Percentiles rank a stretch among this genome's conserved stretches.
These are phyloP conservation scores for Aspergillus thermomutatus DNA, from an alignment of 2,329 filamentous ascomycete genomes.

Conservation along the genomic window DNA sequence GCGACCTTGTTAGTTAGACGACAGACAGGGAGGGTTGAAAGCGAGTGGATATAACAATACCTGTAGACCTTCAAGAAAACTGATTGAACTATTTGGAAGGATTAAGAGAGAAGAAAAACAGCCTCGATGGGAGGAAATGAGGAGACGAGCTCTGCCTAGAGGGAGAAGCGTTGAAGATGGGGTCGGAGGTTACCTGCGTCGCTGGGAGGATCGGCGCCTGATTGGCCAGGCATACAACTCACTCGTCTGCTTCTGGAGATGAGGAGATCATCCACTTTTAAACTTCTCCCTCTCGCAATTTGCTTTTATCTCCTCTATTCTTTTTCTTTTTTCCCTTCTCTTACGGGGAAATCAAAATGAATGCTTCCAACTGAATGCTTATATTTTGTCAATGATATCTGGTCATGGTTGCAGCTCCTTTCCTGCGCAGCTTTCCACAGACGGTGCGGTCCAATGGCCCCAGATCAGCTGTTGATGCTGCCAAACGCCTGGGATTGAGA, in stretches of 20 bases:
- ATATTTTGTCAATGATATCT: background rate
- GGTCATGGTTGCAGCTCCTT: conserved; percentile 30
- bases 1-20: conserved; percentile 8
- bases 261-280: background rate
- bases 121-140: conserved; percentile 1
- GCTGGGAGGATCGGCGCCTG: conserved; percentile 14
- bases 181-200: conserved; percentile 15
- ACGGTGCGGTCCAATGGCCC: conserved; percentile 17
- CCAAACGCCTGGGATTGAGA: conserved; percentile 6
- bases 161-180: conserved; percentile 3
- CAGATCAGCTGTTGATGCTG: conserved; percentile 1
- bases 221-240: conserved; percentile 18
- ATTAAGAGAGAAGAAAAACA: background rate
- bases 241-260: conserved; percentile 3
- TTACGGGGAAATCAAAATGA: background rate
- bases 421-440: conserved; percentile 26
- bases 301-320: background rate
- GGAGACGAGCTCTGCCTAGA: background rate
- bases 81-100: conserved; percentile 1
- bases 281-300: conserved; percentile 8
- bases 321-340: background rate
- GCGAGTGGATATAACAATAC: conserved; percentile 12
- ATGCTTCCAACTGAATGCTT: background rate
- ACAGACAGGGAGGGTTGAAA: background rate
- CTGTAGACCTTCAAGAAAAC: conserved; percentile 6